Evolutionary conservation across 768 basidiomycete genomes (phyloP).

Genomic region (Boletellus ananas): DNA sequence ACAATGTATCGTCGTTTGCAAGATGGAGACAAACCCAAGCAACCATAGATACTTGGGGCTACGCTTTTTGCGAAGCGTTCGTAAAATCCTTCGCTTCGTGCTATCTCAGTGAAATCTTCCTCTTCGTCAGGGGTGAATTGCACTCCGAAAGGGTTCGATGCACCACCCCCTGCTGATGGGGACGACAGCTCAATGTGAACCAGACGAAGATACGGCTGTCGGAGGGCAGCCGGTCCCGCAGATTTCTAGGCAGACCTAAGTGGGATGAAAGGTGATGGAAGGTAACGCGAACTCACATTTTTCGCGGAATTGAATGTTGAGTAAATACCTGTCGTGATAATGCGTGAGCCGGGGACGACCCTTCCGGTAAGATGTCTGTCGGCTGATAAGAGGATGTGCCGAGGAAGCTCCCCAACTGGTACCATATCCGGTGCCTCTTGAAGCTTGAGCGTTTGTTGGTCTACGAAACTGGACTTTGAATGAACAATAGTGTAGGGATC

Average conservation of each 20-base stretch:
- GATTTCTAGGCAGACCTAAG: conserved; percentile 50
- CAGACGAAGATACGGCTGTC: conserved; percentile 91
- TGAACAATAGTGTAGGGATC: conserved; percentile 97
- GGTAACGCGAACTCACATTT: conserved; percentile 49
- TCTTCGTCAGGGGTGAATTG: conserved; percentile 95
- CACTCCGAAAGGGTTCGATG: conserved; percentile 79
- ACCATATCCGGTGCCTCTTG: conserved; percentile 99
- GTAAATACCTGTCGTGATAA: conserved; percentile 94
- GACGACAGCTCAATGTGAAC: conserved; percentile 90
- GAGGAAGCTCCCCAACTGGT: conserved; percentile 94
- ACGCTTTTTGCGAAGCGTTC: conserved; percentile 93
- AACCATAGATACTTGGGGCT: conserved; percentile 95
- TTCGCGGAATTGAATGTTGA: conserved; percentile 91
- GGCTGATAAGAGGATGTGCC: conserved; percentile 89
- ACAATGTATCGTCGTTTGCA: neutral
- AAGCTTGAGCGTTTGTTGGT: conserved; percentile 94
- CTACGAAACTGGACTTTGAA: conserved; percentile 89
- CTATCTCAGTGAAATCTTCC: conserved; percentile 92
- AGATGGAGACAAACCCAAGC: conserved; percentile 57
- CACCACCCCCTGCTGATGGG: conserved; percentile 64
- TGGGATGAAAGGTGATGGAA: neutral
- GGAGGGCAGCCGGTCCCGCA: conserved; percentile 81
- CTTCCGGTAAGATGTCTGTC: conserved; percentile 90
- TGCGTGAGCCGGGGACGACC: conserved; percentile 93
- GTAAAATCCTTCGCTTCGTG: conserved; percentile 83